A percentile compares a stretch with the other conserved stretches of the same genome.
Evolutionary conservation across 768 basidiomycete species (phyloP).

Genomic region (Mycena floridula): DNA sequence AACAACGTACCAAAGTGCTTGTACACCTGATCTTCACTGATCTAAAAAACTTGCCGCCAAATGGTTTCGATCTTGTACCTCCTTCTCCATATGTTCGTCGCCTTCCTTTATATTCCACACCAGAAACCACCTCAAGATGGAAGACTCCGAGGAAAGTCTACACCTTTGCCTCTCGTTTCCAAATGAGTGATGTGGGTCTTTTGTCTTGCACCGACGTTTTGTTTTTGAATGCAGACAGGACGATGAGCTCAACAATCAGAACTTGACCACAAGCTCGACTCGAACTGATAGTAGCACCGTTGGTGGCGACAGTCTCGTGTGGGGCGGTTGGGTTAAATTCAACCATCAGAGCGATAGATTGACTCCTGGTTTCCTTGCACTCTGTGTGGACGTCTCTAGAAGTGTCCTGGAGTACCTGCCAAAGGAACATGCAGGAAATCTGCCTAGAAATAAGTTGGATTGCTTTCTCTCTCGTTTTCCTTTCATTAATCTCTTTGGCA

Average conservation of each 20-base stretch:
- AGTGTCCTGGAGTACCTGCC: neutral
- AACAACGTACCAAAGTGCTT: constrained; percentile 28
- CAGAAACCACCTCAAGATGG: too few relatives aligned
- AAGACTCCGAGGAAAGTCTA: too few relatives aligned
- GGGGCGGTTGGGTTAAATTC: neutral
- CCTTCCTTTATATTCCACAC: constrained; percentile 48
- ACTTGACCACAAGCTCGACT: neutral
- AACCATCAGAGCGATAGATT: neutral
- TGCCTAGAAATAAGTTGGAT: neutral
- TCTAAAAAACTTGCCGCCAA: constrained; percentile 8
- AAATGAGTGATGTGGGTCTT: too few relatives aligned
- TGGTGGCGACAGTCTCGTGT: neutral
- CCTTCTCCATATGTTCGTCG: constrained; percentile 51
- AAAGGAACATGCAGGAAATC: neutral
- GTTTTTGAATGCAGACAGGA: too few relatives aligned
- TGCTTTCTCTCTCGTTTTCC: neutral
- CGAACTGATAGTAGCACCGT: neutral
- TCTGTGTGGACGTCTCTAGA: neutral
- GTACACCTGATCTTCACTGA: constrained; percentile 56
- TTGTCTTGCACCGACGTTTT: too few relatives aligned
- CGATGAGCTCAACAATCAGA: too few relatives aligned
- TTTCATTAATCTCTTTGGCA: constrained; percentile 10
- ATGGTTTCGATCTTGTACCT: constrained; percentile 35
- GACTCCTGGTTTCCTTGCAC: neutral
- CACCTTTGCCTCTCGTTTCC: too few relatives aligned